Base-by-base conservation (phyloP, 2,329 filamentous ascomycete genomes). In the Fonsecaea pedrosoi region DNA sequence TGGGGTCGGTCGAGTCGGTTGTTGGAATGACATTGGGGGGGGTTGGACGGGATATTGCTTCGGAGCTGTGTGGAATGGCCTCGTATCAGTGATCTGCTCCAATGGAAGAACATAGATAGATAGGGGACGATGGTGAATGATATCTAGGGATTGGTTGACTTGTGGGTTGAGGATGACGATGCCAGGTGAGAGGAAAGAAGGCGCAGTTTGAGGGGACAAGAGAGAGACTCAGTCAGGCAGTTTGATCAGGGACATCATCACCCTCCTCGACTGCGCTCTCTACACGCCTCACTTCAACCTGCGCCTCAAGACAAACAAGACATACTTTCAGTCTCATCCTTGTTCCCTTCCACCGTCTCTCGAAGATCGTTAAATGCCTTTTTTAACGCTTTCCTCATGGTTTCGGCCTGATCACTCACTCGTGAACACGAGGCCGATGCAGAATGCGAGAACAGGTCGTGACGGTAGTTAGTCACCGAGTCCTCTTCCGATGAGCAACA, bases 351-450 rank as follows among this genome's bases (percentile, higher is more conserved):
- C 15, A 69, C 66, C 9, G 40, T 30, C 25, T 69, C 66, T 35
- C 60, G 35, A 21, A 69, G 12, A 9, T 60, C 66, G 30, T 69
- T 48, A 6, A 69, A 63, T 8, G 63, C 66, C n/a, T 66, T 66
- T 53, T 54, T 69, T 48, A 69, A 64, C 21, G 63, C 66, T 45
- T 69, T 65, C 30, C 66, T 65, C 66, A 69, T 69, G 18, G 21
- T 21, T 21, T 8, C 5, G 42, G 5, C 42, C 21, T 8, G 3
- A 42, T n/a, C 40, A 42, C 40, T n/a, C 40, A 42, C 40, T 42
- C 6, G 10, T 8, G 12, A 13, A 15, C 37, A 40, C 37, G 37
- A 40, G 9, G 15, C 30, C 15, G 37, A 40, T 8, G 12, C 37
- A 15, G 12, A 40, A 40, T 12, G 37, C 15, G 37, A 40, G 15